Evolutionary conservation across 1,284 basidiomycete genomes (phyloP), one percentile per base, ranked within the genome.

Genomic region (Polyporus tsugae): DNA sequence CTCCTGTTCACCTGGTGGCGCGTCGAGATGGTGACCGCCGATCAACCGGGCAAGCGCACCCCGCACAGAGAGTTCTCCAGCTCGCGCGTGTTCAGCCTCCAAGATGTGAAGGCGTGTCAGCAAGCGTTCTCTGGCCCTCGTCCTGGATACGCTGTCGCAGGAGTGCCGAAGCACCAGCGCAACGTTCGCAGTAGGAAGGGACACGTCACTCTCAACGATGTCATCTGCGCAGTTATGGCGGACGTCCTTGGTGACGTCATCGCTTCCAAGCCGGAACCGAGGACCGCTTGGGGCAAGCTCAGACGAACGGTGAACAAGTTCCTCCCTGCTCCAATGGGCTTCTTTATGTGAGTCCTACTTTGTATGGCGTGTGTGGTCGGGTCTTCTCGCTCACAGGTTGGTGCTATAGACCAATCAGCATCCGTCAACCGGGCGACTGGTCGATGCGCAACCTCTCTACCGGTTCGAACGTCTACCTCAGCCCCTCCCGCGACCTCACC

Each of bases 121-220:
- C 70, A 74, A 29, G 78, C 78, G 57, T 79, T 79, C 67, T 78
- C 76, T 0, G 76, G 76, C 6, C 62, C 71, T 11, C 63, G 67
- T 4, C 75, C 76, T 7, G 76, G 76, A 1, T 72, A 64, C 36
- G 75, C 75, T 2, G 73, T 74, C 35, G 66, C 62, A 4, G 74
- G 70, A 13, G 70, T 75, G n/a, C 73, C 71, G 13, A 72, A 67
- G 57, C 67, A 72, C 41, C 59, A 71, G 67, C 69, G 70, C 36
- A 75, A 67, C 22, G 73, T 60, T 38, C 62, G 67, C 66, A 70
- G 68, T 55, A 72, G 71, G 41, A 67, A 69, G 6, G 71, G 72
- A 29, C 76, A 78, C 61, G 75, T 79, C 57, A 79, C 78, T 15
- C 64, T 79, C 36, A 79, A 79, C 68, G 78, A 79, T 60, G 75